Base-by-base conservation (phyloP, 768 basidiomycete species). In the Nevesoporus exiguus region DNA sequence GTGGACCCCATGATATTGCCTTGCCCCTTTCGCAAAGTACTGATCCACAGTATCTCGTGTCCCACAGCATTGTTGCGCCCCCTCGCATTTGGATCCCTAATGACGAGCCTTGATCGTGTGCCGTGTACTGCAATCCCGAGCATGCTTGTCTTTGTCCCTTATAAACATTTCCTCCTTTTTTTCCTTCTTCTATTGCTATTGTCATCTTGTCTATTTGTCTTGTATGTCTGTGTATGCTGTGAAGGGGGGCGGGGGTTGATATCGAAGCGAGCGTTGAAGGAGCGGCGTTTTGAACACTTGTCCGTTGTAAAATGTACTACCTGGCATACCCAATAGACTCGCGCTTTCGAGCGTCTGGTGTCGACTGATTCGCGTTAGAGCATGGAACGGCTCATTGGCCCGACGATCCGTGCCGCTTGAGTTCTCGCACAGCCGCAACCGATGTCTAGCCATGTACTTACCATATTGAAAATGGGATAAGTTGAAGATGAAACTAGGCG, bases 281-380 rank as follows among this genome's bases (percentile, higher is more conserved):
- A 62, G 63, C 47, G 57, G 51, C 47, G 51, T 47, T 27, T 19
- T 48, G 64, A 57, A 65, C 62, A 54, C 49, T 69, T 51, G 41
- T 62, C 42, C 8, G 14, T 27, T 65, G 61, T 66, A 56, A 64
- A 55, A 9, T 68, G 61, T 67, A 59, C 52, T 29, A 30, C 30
- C n/a, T 45, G 41, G 25, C 49, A 67, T 68, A 67, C 66, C 66
- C 66, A 48, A 58, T 66, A 67, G 66, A 66, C 54, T 29, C 43
- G 11, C 43, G 45, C 50, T 37, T 42, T 44, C 21, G 34, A 55
- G 39, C 43, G 13, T 36, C 19, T 22, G 21, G 44, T 11, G n/a
- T 22, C 24, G 57, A 44, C 47, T 19, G 41, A 14, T n/a, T 14
- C 7, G n/a, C 11, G 10, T 6, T 25, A 17, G 13, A 27, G 31